Evolutionary conservation across 306 rosid genomes (phyloP).

Genomic region (Medicago lupulina): DNA sequence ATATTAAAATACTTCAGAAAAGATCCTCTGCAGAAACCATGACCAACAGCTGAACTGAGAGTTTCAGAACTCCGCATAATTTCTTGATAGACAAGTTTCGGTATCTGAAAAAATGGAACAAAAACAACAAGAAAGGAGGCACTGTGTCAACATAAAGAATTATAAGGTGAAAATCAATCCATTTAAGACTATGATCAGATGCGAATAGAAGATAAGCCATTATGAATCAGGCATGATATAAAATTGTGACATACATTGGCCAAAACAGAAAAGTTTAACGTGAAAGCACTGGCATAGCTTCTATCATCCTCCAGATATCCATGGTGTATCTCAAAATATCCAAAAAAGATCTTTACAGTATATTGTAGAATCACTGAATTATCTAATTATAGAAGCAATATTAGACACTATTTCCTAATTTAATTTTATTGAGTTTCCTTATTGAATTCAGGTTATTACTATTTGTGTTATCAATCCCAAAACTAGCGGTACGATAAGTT

Average conservation of each 20-base stretch:
- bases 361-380: background rate
- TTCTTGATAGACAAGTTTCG: slow-evolving; percentile 78
- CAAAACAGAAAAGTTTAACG: slow-evolving; percentile 7
- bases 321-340: slow-evolving; percentile 7
- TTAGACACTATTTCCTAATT: slow-evolving; percentile 8
- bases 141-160: slow-evolving; percentile 15
- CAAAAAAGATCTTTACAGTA: background rate
- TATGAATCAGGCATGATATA: slow-evolving; percentile 18
- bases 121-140: slow-evolving; percentile 21
- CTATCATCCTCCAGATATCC: background rate
- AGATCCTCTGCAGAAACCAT: slow-evolving; percentile 64
- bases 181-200: slow-evolving; percentile 23
- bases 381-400: slow-evolving; percentile 4
- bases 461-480: slow-evolving; percentile 1
- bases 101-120: slow-evolving; percentile 58
- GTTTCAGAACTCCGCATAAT: slow-evolving; percentile 60
- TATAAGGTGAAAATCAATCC: background rate
- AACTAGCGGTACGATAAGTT: background rate
- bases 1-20: slow-evolving; percentile 69
- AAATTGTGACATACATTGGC: background rate
- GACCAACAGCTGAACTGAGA: slow-evolving; percentile 57
- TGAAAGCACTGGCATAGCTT: background rate
- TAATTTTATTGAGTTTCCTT: background rate
- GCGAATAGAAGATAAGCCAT: slow-evolving; percentile 6
- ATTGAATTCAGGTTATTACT: background rate